Evolutionary conservation across 768 basidiomycete species (phyloP).

Genomic region (Panaeolus papilionaceus): DNA sequence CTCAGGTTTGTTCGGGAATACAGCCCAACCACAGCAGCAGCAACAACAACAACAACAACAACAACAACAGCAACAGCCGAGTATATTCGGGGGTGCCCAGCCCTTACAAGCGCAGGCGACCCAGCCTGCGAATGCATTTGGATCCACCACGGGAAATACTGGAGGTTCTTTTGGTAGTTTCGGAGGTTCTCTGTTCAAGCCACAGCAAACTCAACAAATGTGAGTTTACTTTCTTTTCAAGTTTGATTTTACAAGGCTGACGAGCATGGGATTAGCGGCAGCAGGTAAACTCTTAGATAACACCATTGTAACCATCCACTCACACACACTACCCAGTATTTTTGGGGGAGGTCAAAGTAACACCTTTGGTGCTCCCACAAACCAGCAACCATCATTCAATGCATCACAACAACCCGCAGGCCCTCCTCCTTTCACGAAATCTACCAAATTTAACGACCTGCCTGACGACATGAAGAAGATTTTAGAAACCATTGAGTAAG

Average conservation of each 20-base stretch:
- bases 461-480: slow-evolving; percentile 69
- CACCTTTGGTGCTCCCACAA: slow-evolving; percentile 4
- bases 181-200: slow-evolving; percentile 37
- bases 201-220: slow-evolving; percentile 38
- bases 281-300: neutral
- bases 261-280: slow-evolving; percentile 16
- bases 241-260: neutral
- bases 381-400: slow-evolving; percentile 8
- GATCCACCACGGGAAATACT: slow-evolving; percentile 21
- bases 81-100: neutral
- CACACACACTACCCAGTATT: slow-evolving; percentile 2
- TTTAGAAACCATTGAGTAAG: slow-evolving; percentile 78
- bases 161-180: slow-evolving; percentile 28
- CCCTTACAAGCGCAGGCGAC: slow-evolving; percentile 40
- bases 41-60: slow-evolving; percentile 1
- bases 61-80: neutral
- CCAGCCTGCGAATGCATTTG: slow-evolving; percentile 35
- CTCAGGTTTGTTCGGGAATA: slow-evolving; percentile 29
- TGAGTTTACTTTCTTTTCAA: slow-evolving; percentile 16
- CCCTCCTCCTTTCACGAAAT: slow-evolving; percentile 52
- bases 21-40: slow-evolving; percentile 1
- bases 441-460: slow-evolving; percentile 85
- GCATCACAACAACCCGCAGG: slow-evolving; percentile 29
- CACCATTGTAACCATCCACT: neutral
- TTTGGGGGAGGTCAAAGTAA: slow-evolving; percentile 1